Conservation (phyloP, 139 green algal species). For the Chlamydomonas sphaeroides region DNA sequence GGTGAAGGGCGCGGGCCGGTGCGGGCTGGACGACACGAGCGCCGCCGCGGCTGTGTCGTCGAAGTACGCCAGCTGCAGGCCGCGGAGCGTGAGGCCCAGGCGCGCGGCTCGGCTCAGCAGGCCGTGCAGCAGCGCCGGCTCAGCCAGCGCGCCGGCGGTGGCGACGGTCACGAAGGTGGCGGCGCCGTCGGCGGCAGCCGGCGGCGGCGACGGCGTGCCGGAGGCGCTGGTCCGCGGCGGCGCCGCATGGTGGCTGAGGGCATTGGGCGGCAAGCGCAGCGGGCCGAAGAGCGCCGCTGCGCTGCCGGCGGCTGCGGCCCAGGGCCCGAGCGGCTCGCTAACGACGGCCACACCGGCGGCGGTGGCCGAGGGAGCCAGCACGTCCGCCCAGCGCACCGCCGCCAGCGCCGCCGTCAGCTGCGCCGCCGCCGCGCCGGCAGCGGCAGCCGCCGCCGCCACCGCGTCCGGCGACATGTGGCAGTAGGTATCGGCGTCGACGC, state of each 20-base stretch:
- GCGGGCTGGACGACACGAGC: conserved; percentile 21
- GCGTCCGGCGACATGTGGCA: not conserved
- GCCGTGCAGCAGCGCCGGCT: not conserved
- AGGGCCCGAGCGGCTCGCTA: too few species aligned
- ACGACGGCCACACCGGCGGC: too few species aligned
- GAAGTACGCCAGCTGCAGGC: conserved; percentile 31
- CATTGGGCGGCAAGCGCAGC: not conserved
- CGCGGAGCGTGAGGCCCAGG: conserved; percentile 17
- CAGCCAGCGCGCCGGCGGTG: not conserved
- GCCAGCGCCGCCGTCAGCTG: not conserved
- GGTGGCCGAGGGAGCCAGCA: not conserved
- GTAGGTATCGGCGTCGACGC: conserved; percentile 19
- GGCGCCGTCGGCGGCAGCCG: not conserved
- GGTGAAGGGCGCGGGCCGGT: conserved; percentile 32
- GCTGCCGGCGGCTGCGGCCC: too few species aligned
- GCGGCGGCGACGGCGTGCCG: too few species aligned
- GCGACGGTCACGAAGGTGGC: conserved; percentile 14
- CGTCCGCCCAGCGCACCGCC: not conserved
- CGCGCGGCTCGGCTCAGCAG: not conserved
- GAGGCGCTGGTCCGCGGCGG: not conserved
- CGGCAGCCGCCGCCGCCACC: not conserved
- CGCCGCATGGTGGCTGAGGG: not conserved
- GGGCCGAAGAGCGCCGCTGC: not conserved
- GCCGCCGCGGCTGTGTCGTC: conserved; percentile 5
- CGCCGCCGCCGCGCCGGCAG: not conserved